phyloP scores from a whole-genome alignment of 805 yeast genomes.

The Wickerhamomyces tratensis region DNA sequence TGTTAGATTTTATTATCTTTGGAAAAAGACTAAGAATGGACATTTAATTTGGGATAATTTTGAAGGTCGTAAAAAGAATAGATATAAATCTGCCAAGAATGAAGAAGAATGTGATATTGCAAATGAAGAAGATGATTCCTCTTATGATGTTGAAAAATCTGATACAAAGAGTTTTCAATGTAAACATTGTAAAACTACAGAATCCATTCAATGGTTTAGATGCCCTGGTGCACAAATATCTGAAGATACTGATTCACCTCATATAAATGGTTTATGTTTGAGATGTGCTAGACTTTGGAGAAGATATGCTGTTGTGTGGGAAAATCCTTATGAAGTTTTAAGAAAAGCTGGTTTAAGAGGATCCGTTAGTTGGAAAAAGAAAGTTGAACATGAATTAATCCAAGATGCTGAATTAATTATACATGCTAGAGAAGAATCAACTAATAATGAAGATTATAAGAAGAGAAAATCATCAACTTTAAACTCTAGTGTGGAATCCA shows the following conservation, averaged over 20 bases:
- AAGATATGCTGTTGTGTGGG: constrained; percentile 83
- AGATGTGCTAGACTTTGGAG: constrained; percentile 92
- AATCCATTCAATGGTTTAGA: constrained; percentile 57
- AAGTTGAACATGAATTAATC: constrained; percentile 56
- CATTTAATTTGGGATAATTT: constrained; percentile 73
- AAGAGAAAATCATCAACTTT: not conserved
- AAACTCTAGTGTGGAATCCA: too few species aligned
- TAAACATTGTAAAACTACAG: constrained; percentile 55
- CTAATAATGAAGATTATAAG: constrained; percentile 1
- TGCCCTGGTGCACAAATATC: constrained; percentile 49
- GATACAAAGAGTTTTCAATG: constrained; percentile 42
- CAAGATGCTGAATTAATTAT: constrained; percentile 51
- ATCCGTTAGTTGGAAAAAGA: constrained; percentile 47
- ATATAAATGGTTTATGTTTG: constrained; percentile 58
- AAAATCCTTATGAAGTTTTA: constrained; percentile 58
- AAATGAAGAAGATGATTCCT: constrained; percentile 54
- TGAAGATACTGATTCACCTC: constrained; percentile 7
- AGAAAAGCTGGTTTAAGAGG: constrained; percentile 33
- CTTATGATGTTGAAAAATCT: constrained; percentile 50
- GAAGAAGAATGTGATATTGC: constrained; percentile 5
- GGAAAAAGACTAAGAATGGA: constrained; percentile 84
- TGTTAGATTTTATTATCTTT: constrained; percentile 79
- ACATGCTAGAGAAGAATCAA: constrained; percentile 27
- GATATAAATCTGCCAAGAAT: constrained; percentile 18
- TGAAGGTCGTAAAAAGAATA: constrained; percentile 64